phyloP scores from a whole-genome alignment of 371 early-diverging fungal species.

The Mucor racemosus region DNA sequence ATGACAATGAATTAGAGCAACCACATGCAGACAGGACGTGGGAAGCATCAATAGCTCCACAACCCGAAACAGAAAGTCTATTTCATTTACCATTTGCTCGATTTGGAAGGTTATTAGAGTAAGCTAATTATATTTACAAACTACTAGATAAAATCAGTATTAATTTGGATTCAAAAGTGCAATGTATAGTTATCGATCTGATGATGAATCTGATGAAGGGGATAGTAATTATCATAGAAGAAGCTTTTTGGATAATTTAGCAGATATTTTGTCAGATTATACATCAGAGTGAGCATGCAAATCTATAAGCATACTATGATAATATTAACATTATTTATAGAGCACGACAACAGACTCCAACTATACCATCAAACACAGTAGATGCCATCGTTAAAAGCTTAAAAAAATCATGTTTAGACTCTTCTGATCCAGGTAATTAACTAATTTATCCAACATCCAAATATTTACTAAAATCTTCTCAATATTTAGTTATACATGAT shows the following conservation, averaged over 20 bases:
- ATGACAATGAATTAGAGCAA: not conserved
- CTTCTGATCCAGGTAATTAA: slow-evolving; percentile 14
- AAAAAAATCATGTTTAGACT: not conserved
- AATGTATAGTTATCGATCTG: slow-evolving; percentile 12
- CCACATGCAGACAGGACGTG: slow-evolving; percentile 4
- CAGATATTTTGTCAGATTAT: slow-evolving; percentile 13
- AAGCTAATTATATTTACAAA: not conserved
- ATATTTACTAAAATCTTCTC: not conserved
- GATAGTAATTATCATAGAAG: slow-evolving; percentile 8
- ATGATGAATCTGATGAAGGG: slow-evolving; percentile 18
- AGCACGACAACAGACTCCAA: not conserved
- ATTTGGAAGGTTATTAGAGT: slow-evolving; percentile 13
- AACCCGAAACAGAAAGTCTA: slow-evolving; percentile 7
- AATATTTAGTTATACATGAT: slow-evolving; percentile 7
- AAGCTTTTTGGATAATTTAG: slow-evolving; percentile 18
- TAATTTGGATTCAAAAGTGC: not conserved
- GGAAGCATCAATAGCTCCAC: not conserved
- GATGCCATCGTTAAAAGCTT: not conserved
- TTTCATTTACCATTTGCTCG: slow-evolving; percentile 15
- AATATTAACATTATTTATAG: not conserved
- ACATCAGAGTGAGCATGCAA: slow-evolving; percentile 11
- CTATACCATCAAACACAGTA: not conserved
- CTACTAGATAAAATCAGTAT: not conserved
- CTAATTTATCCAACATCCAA: not conserved
- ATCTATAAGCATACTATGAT: not conserved